Conservation (phyloP, 139 green algal genomes). For the Micractinium conductrix region DNA sequence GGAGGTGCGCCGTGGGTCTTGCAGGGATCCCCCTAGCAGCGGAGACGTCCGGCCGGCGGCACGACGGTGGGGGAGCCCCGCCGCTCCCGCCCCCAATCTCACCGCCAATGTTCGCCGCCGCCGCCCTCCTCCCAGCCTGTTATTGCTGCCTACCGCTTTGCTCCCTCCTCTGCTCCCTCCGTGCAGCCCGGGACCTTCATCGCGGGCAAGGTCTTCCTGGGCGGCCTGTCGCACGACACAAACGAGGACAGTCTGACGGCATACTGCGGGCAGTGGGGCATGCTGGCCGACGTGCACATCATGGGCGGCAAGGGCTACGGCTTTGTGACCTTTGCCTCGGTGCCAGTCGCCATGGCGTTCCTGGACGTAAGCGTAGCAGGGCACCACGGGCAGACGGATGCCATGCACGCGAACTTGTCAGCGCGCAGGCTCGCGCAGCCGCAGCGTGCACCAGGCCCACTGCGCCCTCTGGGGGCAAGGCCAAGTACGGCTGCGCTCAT, state of each 20-base stretch:
- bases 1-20: too few relatives aligned
- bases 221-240: conserved; percentile 59
- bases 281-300: conserved; percentile 70
- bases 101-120: too few relatives aligned
- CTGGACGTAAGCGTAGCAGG: conserved; percentile 50
- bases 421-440: too few relatives aligned
- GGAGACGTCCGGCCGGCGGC: too few relatives aligned
- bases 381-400: neutral
- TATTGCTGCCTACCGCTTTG: too few relatives aligned
- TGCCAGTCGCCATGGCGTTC: conserved; percentile 61
- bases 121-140: too few relatives aligned
- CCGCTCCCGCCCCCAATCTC: too few relatives aligned
- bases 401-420: too few relatives aligned
- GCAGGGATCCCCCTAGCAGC: too few relatives aligned
- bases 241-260: conserved; percentile 61
- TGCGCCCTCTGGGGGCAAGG: neutral
- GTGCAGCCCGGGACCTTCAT: neutral
- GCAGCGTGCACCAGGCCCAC: too few relatives aligned
- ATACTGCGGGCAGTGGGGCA: conserved; percentile 74
- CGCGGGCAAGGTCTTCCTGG: conserved; percentile 60
- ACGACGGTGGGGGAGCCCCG: too few relatives aligned
- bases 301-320: conserved; percentile 78
- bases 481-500: neutral
- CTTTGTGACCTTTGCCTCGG: conserved; percentile 77
- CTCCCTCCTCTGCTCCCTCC: too few relatives aligned